Evolutionary conservation across 345 rosid genomes (phyloP), one percentile per base, ranked within the genome.

Genomic region (Nephelium lappaceum): DNA sequence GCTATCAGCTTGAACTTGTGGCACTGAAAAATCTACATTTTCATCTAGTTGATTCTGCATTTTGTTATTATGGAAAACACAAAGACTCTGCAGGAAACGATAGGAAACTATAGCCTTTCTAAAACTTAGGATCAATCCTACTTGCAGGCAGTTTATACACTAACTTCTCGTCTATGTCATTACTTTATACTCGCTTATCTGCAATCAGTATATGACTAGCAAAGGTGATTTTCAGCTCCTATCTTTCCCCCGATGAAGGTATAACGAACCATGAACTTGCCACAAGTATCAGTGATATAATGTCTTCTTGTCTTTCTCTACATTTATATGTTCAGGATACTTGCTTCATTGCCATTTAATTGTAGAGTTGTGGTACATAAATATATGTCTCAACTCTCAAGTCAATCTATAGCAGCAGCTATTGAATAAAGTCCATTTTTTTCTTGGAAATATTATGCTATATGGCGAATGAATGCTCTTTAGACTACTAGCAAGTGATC

Each of bases 1-100:
- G 19, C 38, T 49, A 74, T 70, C 77, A 41, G 60, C 77, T 31
- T 73, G 64, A 69, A 62, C 57, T 19, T 45, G 18, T 61, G 75
- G 66, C 11, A 72, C 31, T 18, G 55, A 65, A 49, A 31, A n/a
- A 71, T 5, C 63, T 12, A 55, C 11, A 65, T 24, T 36, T 15
- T 51, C 19, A 18, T 25, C 45, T 6, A 11, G 43, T 47, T 18
- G 21, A 27, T 45, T 45, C 70, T 73, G 6, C 23, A 18, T 67
- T 16, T 39, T n/a, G 53, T 3, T 14, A 15, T 36, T 6, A 23
- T 38, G 51, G 65, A 39, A 36, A 65, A 53, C 24, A 11, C 71
- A 11, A 8, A n/a, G n/a, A 25, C 47, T 61, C 9, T 47, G 62
- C 27, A 47, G 62, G 42, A 73, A 9, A 58, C 49, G n/a, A 51